These are phyloP conservation scores for Rubia occidens DNA, from an alignment of 305 asterid genomes.

Conservation along the genomic window DNA sequence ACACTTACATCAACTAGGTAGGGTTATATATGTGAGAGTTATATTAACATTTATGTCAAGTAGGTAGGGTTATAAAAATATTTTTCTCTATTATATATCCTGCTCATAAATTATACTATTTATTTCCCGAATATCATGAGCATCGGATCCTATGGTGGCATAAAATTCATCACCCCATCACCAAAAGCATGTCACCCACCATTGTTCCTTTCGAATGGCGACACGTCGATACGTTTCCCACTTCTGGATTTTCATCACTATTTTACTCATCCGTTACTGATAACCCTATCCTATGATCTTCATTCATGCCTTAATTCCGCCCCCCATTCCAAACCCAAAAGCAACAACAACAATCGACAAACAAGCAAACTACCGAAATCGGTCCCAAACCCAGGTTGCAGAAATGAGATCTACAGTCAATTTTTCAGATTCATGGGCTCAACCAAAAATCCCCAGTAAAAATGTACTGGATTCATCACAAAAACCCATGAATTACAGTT, in stretches of 20 bases:
- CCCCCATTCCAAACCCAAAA: background rate
- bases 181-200: slow-evolving; percentile 9
- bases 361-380: background rate
- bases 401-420: slow-evolving; percentile 51
- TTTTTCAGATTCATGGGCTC: slow-evolving; percentile 51
- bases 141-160: background rate
- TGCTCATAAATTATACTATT: no score
- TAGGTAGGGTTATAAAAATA: no score
- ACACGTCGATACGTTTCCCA: background rate
- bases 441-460: slow-evolving; percentile 8
- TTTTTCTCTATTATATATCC: no score
- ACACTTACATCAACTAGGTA: no score
- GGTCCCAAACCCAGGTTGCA: background rate
- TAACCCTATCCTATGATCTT: slow-evolving; percentile 35
- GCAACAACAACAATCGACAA: background rate
- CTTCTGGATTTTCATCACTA: background rate
- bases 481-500: slow-evolving; percentile 19
- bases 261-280: slow-evolving; percentile 23
- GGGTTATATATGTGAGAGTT: no score
- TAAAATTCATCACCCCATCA: background rate
- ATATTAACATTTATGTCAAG: no score
- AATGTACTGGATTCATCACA: slow-evolving; percentile 25
- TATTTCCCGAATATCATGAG: no score
- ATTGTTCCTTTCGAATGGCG: background rate
- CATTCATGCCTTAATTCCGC: slow-evolving; percentile 6